Conservation (phyloP, 768 basidiomycete species). For the Trametes gibbosa region DNA sequence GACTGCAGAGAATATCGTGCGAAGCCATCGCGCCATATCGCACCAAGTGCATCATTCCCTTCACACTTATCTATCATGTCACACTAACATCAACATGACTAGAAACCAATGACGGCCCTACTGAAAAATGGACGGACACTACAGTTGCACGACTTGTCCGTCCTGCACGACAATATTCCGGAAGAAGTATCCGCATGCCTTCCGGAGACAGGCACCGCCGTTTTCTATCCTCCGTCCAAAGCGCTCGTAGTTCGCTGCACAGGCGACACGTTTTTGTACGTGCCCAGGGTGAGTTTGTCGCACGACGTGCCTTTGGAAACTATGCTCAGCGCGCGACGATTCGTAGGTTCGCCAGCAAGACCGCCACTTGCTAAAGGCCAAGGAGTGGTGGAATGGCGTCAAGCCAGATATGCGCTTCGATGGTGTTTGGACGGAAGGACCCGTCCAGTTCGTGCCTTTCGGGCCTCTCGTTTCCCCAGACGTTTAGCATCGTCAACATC, state of each 20-base stretch:
- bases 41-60: constrained; percentile 53
- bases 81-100: background rate
- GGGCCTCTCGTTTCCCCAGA: background rate
- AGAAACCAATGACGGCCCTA: constrained; percentile 31
- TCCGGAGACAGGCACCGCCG: constrained; percentile 40
- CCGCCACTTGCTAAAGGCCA: constrained; percentile 49
- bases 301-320: too few relatives aligned
- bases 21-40: constrained; percentile 58
- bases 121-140: constrained; percentile 26
- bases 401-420: constrained; percentile 25
- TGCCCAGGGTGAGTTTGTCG: constrained; percentile 34
- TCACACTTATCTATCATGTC: background rate
- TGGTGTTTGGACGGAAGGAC: background rate
- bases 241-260: constrained; percentile 57
- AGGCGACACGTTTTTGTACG: constrained; percentile 47
- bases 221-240: constrained; percentile 38
- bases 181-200: constrained; percentile 12
- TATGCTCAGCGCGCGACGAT: background rate
- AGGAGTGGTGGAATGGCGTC: constrained; percentile 81
- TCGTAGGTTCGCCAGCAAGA: constrained; percentile 57
- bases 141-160: constrained; percentile 27
- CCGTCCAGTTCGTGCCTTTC: constrained; percentile 15
- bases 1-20: constrained; percentile 53
- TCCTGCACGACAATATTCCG: background rate
- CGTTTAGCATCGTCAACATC: too few relatives aligned